Percentiles rank a stretch among this genome's conserved stretches.
Conservation (phyloP, 805 yeast species). For the Helenozyma rhizophorensis region DNA sequence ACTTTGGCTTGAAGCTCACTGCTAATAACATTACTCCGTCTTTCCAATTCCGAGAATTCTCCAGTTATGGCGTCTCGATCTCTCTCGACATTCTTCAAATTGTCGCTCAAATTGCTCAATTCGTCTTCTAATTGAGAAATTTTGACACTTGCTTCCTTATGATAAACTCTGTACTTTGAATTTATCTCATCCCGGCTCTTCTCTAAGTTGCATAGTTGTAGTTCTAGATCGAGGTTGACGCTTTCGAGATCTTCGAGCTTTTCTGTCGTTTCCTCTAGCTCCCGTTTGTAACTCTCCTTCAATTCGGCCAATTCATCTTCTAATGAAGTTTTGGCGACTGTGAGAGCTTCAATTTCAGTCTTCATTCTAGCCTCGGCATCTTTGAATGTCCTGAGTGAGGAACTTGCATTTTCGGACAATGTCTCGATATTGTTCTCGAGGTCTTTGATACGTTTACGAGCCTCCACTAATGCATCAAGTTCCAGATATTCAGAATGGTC, state of each 20-base stretch:
- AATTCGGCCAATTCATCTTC: slow-evolving; percentile 19
- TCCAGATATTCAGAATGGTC: too few species aligned
- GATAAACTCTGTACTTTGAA: slow-evolving; percentile 4
- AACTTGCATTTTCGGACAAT: slow-evolving; percentile 10
- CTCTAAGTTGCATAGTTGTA: slow-evolving; percentile 11
- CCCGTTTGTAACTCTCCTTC: slow-evolving; percentile 18
- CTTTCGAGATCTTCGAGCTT: slow-evolving; percentile 15
- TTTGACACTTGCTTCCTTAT: slow-evolving; percentile 6
- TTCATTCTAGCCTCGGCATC: slow-evolving; percentile 8
- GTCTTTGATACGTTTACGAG: slow-evolving; percentile 11
- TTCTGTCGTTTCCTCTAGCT: slow-evolving; percentile 19
- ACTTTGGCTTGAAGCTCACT: slow-evolving; percentile 16
- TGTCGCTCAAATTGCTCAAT: slow-evolving; percentile 5
- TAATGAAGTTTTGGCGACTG: slow-evolving; percentile 16
- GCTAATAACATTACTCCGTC: slow-evolving; percentile 13
- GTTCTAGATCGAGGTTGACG: slow-evolving; percentile 11
- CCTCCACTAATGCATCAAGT: slow-evolving; percentile 9
- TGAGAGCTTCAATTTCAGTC: slow-evolving; percentile 17
- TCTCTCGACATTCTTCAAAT: slow-evolving; percentile 2
- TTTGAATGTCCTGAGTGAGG: slow-evolving; percentile 8
- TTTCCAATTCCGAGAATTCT: slow-evolving; percentile 12
- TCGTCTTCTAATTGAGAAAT: slow-evolving; percentile 7
- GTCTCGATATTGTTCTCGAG: slow-evolving; percentile 12
- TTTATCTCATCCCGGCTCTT: slow-evolving; percentile 12
- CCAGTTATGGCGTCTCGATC: slow-evolving; percentile 9